Conservation (phyloP, 1,139 yeast species). For the Nakaseomyces glabratus region DNA sequence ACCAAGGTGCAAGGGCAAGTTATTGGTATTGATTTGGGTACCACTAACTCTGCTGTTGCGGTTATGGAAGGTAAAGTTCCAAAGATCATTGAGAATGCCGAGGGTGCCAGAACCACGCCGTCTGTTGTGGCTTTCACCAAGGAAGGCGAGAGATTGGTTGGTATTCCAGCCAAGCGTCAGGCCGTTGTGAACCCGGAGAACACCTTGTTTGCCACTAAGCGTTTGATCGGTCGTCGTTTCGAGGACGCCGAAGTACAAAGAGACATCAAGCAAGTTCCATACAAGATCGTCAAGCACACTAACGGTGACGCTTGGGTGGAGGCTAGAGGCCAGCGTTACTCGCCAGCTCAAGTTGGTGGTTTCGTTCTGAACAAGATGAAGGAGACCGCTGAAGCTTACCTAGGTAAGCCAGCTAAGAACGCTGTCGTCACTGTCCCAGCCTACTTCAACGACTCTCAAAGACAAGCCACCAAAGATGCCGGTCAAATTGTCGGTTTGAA, state of each 20-base stretch:
- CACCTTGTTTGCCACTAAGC: slow-evolving; percentile 95
- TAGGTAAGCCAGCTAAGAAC: slow-evolving; percentile 74
- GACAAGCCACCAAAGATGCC: slow-evolving; percentile 98
- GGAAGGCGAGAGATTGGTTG: slow-evolving; percentile 92
- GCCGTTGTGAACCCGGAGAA: slow-evolving; percentile 98
- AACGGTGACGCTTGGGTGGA: slow-evolving; percentile 99
- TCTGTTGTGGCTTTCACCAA: slow-evolving; percentile 97
- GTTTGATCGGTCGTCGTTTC: slow-evolving; percentile 96
- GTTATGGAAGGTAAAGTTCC: slow-evolving; percentile 96
- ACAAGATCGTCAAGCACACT: slow-evolving; percentile 89
- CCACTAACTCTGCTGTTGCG: slow-evolving; percentile 99
- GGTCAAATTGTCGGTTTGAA: slow-evolving; percentile 96
- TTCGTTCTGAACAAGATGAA: slow-evolving; percentile 86
- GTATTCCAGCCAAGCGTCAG: slow-evolving; percentile 98
- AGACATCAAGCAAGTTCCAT: slow-evolving; percentile 93
- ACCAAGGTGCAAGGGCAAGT: slow-evolving; percentile 51
- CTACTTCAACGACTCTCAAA: slow-evolving; percentile 94
- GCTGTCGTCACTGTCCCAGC: slow-evolving; percentile 99
- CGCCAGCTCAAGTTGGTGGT: slow-evolving; percentile 98
- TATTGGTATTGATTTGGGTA: slow-evolving; percentile 97
- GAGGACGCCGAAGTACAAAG: slow-evolving; percentile 95
- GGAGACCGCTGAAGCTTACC: slow-evolving; percentile 90
- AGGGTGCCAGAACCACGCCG: slow-evolving; percentile 98
- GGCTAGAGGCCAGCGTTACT: slow-evolving; percentile 86
- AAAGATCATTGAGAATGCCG: slow-evolving; percentile 93